A percentile compares a stretch with the other conserved stretches of the same genome.
Conservation (phyloP, 164 flowering plant species). For the Tinospora cordifolia region DNA sequence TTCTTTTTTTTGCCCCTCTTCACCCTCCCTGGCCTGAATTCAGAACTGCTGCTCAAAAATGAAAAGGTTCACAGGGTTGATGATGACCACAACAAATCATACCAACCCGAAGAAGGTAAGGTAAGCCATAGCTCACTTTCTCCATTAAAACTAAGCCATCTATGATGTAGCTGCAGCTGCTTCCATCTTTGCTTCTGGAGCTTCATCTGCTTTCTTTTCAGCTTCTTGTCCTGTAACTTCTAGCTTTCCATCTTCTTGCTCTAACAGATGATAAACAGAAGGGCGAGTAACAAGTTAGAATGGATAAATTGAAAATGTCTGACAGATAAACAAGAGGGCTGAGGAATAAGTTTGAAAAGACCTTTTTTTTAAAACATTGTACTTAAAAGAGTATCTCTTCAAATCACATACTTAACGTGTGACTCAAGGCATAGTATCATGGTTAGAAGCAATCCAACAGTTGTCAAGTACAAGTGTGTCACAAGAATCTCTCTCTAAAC, state of each 20-base stretch:
- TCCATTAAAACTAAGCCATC: not conserved
- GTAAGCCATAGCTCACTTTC: not conserved
- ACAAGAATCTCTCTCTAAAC: too few species aligned
- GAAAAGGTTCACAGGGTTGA: not conserved
- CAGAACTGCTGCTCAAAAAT: not conserved
- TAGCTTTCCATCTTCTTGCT: conserved; percentile 34
- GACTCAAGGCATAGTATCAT: too few species aligned
- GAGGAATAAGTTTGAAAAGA: too few species aligned
- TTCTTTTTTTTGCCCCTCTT: too few species aligned
- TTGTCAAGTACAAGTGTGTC: too few species aligned
- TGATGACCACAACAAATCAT: not conserved
- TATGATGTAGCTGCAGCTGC: conserved; percentile 21
- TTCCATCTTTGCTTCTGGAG: conserved; percentile 26
- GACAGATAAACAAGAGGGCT: too few species aligned
- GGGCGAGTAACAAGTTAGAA: not conserved
- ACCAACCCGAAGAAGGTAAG: not conserved
- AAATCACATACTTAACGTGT: too few species aligned
- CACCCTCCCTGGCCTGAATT: not conserved
- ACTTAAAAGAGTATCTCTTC: too few species aligned
- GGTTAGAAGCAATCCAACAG: too few species aligned
- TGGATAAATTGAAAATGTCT: not conserved
- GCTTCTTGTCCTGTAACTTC: conserved; percentile 28
- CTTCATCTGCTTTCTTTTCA: conserved; percentile 22
- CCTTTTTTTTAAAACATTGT: too few species aligned
- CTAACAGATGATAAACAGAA: conserved; percentile 13